Evolutionary conservation across 495 filamentous ascomycete species (phyloP).

Genomic region (Tirmania nivea): DNA sequence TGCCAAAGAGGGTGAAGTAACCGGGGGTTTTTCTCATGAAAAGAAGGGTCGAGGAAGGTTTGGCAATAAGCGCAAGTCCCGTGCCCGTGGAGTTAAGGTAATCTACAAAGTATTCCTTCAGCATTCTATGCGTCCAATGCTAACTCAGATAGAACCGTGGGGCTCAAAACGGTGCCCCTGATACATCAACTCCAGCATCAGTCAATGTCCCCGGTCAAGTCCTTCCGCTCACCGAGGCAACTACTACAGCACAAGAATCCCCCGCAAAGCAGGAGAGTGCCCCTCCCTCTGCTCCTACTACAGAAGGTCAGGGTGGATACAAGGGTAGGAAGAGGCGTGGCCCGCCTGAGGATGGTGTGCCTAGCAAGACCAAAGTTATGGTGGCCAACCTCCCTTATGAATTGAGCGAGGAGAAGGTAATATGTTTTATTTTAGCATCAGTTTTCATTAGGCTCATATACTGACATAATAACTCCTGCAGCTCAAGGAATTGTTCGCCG

Average conservation of each 20-base stretch:
- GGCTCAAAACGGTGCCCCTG: slow-evolving; percentile 9
- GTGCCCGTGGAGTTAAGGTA: slow-evolving; percentile 55
- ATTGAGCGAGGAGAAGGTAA: slow-evolving; percentile 85
- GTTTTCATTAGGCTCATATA: slow-evolving; percentile 21
- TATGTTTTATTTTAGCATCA: too few species aligned
- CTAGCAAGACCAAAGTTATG: slow-evolving; percentile 99
- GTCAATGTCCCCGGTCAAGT: slow-evolving; percentile 34
- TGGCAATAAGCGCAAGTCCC: slow-evolving; percentile 48
- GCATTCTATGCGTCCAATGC: neutral
- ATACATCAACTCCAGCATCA: slow-evolving; percentile 12
- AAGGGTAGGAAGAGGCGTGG: slow-evolving; percentile 42
- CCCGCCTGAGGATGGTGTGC: slow-evolving; percentile 90
- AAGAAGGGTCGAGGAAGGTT: slow-evolving; percentile 25
- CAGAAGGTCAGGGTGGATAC: slow-evolving; percentile 12
- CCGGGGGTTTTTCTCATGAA: slow-evolving; percentile 34
- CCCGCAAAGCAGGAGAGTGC: slow-evolving; percentile 28
- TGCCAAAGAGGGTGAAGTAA: slow-evolving; percentile 39
- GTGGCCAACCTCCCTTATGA: slow-evolving; percentile 98
- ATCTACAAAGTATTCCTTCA: neutral
- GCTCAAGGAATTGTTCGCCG: slow-evolving; percentile 90
- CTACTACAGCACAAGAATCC: slow-evolving; percentile 29
- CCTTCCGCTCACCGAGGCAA: slow-evolving; percentile 35
- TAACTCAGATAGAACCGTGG: slow-evolving; percentile 17
- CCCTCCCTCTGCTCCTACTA: neutral
- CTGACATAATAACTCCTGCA: slow-evolving; percentile 20